Percentiles rank a stretch among this genome's conserved stretches.
phyloP scores from a whole-genome alignment of 225 moss, liverwort and hornwort genomes.

The Pseudoscleropodium purum region DNA sequence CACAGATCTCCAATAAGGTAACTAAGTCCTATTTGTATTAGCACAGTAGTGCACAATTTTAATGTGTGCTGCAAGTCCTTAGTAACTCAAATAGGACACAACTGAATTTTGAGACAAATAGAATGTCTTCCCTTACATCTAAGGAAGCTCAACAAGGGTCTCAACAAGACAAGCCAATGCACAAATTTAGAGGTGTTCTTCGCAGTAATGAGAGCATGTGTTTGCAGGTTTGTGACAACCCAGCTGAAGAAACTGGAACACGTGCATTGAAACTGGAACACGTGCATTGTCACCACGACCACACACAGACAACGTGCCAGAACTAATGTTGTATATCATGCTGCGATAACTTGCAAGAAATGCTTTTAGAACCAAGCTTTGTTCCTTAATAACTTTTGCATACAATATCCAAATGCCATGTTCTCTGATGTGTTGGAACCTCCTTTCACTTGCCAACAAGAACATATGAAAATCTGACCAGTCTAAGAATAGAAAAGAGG shows the following conservation, averaged over 20 bases:
- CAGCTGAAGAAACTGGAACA: not conserved
- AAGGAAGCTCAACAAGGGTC: not conserved
- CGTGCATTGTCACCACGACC: not conserved
- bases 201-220: not conserved
- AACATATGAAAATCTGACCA: too few relatives aligned
- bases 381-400: too few relatives aligned
- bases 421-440: too few relatives aligned
- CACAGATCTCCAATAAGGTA: not conserved
- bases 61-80: not conserved
- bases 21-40: not conserved
- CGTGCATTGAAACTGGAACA: not conserved
- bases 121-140: not conserved
- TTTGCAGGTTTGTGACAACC: not conserved
- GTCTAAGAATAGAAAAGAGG: too few relatives aligned
- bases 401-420: too few relatives aligned
- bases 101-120: not conserved
- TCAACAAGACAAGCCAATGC: not conserved
- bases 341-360: too few relatives aligned
- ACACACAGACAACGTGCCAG: not conserved
- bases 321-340: too few relatives aligned
- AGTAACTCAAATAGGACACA: not conserved
- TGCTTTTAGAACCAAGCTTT: too few relatives aligned
- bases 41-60: not conserved
- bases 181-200: not conserved
- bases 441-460: too few relatives aligned